Evolutionary conservation across 148 eudicot genomes (phyloP), one percentile per base, ranked within the genome.

Genomic region (Dysphania ambrosioides): DNA sequence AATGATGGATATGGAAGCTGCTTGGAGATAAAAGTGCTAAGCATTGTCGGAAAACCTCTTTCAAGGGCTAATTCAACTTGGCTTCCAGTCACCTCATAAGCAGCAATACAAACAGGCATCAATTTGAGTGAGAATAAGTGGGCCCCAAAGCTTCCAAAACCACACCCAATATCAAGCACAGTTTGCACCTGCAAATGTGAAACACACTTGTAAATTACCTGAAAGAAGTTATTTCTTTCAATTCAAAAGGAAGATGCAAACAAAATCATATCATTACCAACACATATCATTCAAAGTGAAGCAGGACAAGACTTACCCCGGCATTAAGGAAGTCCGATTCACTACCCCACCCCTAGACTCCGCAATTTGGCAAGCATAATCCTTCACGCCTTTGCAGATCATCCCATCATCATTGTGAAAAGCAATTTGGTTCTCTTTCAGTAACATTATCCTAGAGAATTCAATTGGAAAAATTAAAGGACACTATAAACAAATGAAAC

Each of bases 81-180:
- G 83, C 97, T 90, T 56, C 98, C 98, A 73, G 97, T 89, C 79
- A 84, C 81, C 84, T 94, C 97, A 85, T 94, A 94, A 23, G 90
- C 90, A 42, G 98, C 97, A 77, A 90, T 75, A 81, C 98, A 94
- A 32, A 90, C 72, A 56, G 95, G 79, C 93, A 90, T 89, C 79
- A 94, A 72, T 80, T 87, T 91, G 7, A 90, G 72, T n/a, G 98
- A 89, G 47, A 91, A 84, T 82, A 94, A 79, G 87, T 91, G 98
- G 56, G 97, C 91, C 62, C 98, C 97, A 82, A 94, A 88, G 80
- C 96, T 94, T 79, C 98, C 98, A 82, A 91, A 94, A 55, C 98
- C 98, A 75, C 98, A 94, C 53, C 96, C 98, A 82, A 94, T 87
- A 84, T 94, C 98, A 77, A 94, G 79, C 72, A 94, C 88, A 49